Conservation (phyloP, 1,139 yeast genomes). For the Yamadazyma oceani region DNA sequence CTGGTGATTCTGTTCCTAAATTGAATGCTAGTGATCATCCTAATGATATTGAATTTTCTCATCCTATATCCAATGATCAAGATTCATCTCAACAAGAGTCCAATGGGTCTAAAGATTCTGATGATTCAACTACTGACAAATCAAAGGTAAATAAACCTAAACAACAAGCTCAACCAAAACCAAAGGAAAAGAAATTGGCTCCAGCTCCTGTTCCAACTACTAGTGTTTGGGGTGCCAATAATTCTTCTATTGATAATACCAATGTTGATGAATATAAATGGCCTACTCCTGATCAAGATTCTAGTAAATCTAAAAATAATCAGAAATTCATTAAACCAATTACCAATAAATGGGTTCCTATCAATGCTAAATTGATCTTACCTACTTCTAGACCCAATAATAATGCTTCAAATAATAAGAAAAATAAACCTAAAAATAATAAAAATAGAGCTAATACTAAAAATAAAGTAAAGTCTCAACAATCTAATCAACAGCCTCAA, state of each 20-base stretch:
- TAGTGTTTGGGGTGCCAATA: conserved; percentile 64
- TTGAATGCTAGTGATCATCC: no score
- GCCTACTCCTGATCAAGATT: conserved; percentile 55
- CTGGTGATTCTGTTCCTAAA: no score
- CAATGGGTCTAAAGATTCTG: not conserved
- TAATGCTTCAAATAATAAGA: conserved; percentile 21
- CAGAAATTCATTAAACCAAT: conserved; percentile 57
- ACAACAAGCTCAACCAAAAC: conserved; percentile 5
- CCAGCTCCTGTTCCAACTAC: conserved; percentile 79
- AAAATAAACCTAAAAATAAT: conserved; percentile 33
- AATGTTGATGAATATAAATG: conserved; percentile 51
- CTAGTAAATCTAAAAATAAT: conserved; percentile 28
- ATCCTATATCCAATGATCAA: no score
- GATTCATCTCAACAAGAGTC: no score
- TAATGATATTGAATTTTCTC: no score
- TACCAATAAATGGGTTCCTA: conserved; percentile 89
- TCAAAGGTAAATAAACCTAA: conserved; percentile 10
- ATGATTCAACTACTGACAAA: conserved; percentile 7
- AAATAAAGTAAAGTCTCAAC: not conserved
- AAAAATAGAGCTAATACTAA: conserved; percentile 20
- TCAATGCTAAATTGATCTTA: conserved; percentile 67
- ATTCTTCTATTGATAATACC: conserved; percentile 20
- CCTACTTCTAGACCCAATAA: conserved; percentile 20
- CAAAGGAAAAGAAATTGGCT: conserved; percentile 43
- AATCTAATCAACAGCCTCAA: not conserved